Base-by-base conservation (phyloP, 139 green algal species). In the Eudorina sp. region DNA sequence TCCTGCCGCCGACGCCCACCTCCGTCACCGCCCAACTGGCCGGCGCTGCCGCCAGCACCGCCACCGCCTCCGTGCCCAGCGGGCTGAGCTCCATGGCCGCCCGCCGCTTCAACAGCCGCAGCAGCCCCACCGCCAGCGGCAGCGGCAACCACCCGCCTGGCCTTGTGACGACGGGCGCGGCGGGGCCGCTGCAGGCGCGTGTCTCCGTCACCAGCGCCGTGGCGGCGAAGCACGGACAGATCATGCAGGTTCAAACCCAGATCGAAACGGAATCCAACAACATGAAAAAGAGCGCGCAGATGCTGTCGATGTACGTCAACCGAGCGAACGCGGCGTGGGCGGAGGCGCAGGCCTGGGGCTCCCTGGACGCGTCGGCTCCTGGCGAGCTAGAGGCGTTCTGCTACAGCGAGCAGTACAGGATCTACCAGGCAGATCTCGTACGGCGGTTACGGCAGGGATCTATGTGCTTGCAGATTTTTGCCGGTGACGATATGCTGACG, bases 221-320 rank as follows among this genome's bases (percentile, higher is more conserved):
- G 31, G 82, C 82, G 34, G 64, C 64, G 34, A 88, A 88, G 46
- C 82, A 88, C 45, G 66, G 82, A 0, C 82, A 88, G 66, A 88
- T 88, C 82, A 88, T 88, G 82, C 45, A 69, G 64, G 82, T 88
- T 14, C 78, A 85, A n/a, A 41, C 78, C 27, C 78, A 85, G 78
- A 85, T 85, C 58, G 78, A 85, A 45, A 7, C 40, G 7, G 60
- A 86, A 70, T 48, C 41, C 27, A 76, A 29, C 58, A 76, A 62
- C 41, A 27, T 86, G 1, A 86, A 86, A 48, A 86, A 86, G 45
- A 48, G 38, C 27, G 40, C 38, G 19, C 80, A 86, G 58, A 86
- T 86, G 80, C 60, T 86, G 41, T 76, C 80, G 18, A 86, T 86
- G 80, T 86, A 60, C 55, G 27, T 85, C 38, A 85, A 85, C 55